Base-by-base conservation (phyloP, 306 rosid species). In the Prosopis cineraria region DNA sequence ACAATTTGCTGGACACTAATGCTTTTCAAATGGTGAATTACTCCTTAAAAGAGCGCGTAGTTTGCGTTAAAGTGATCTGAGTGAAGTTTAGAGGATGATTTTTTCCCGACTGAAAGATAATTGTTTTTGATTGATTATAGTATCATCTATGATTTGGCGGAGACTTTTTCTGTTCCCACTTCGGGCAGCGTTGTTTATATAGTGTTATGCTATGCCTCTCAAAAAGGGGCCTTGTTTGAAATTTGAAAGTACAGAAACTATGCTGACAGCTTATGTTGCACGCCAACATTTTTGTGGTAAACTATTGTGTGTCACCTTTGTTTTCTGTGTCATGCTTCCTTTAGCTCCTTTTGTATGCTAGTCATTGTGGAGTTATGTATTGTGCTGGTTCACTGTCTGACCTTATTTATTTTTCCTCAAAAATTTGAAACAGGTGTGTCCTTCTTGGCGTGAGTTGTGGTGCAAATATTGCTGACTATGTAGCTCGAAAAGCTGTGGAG, bases 391-490 rank as follows among this genome's bases (percentile, higher is more conserved):
- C 37, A 5, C 74, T 64, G 59, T 78, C 81, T 88, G 79, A 87
- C 69, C 13, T 63, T 62, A n/a, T 56, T 34, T 22, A 24, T 58
- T 39, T 16, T 60, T 60, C 70, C 39, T 43, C 66, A 39, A 36
- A 27, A 58, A 40, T 43, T 81, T 80, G 78, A 76, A 88, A 81
- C 92, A 92, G 98, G 85, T 92, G 98, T 64, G 92, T 94, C 84
- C 98, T 94, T 75, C 93, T 94, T 74, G 98, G 97, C 5, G 97
- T 80, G 37, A 94, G 97, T 82, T 90, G 95, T 82, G 98, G 98
- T 78, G 97, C 97, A 24, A 94, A 94, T 81, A 87, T 94, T 87
- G 98, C 98, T 17, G 95, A 94, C 74, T 89, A 88, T 4, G 97
- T 95, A 59, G 92, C 97, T 78, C 93, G 89, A 47, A 95, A 95